Base-by-base conservation (phyloP, 352 stramenopile genomes). In the Phytophthora syringae region DNA sequence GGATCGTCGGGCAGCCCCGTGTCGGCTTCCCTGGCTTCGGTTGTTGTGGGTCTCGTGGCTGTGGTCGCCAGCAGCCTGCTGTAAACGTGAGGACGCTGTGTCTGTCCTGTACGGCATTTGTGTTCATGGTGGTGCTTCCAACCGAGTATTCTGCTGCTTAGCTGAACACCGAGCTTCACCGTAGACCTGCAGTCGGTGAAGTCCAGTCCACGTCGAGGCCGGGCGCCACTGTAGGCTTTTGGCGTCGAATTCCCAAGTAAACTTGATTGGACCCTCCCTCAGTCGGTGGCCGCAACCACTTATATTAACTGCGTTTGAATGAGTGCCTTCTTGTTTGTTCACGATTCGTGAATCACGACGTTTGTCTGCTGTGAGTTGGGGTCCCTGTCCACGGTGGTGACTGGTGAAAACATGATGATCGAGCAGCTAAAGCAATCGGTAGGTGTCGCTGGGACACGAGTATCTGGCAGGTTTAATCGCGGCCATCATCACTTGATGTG, bases 41-140 rank as follows among this genome's bases (percentile, higher is more conserved):
- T 44, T 21, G 34, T 64, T 10, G 57, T 78, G 4, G 79, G 62
- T 22, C 56, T 78, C 27, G 67, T 88, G 11, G 79, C 81, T 15
- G 75, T 51, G 2, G 70, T 59, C 1, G 77, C 68, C 34, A 87
- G 86, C 54, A 81, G 67, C 39, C 53, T 89, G 45, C 63, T 84
- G 43, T 84, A 76, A 70, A 36, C 32, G 5, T 51, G 51, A 64
- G 13, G 22, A 48, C 22, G 25, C 16, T 43, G 52, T 52, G 18
- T 49, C 59, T 57, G 34, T 63, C 47, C 18, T 47, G 20, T 32
- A 52, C 56, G 37, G 30, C 47, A 47, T 51, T 34, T 50, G 27
- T 60, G 43, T 50, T 24, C 40, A 47, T 20, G 11, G 43, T 32
- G 18, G 42, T 45, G 39, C 39, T 25, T 25, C 18, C 40, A 16